Evolutionary conservation across 495 filamentous ascomycete genomes (phyloP).

Genomic region (Aspergillus affinis): DNA sequence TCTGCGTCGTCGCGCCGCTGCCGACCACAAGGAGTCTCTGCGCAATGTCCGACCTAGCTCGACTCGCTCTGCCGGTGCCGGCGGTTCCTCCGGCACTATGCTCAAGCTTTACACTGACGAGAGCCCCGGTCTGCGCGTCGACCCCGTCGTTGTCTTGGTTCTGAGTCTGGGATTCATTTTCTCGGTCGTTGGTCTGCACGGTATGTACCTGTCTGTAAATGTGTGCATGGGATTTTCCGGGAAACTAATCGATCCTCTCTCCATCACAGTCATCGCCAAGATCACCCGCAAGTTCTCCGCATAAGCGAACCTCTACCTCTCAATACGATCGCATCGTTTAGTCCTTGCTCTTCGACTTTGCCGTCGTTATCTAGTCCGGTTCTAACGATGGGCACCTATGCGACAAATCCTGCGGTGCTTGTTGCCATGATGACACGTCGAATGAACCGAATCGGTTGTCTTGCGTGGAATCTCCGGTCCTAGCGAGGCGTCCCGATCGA

Average conservation of each 20-base stretch:
- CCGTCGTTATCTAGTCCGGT: conserved; percentile 16
- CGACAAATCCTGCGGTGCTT: neutral
- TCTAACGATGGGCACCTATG: neutral
- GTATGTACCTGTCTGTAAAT: conserved; percentile 52
- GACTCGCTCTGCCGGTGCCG: conserved; percentile 89
- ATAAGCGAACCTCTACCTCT: conserved; percentile 21
- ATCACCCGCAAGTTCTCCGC: conserved; percentile 85
- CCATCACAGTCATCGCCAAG: conserved; percentile 89
- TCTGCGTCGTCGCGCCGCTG: conserved; percentile 88
- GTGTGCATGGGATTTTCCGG: conserved; percentile 1
- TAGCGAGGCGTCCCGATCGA: neutral
- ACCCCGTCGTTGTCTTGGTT: conserved; percentile 94
- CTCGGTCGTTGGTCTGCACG: conserved; percentile 94
- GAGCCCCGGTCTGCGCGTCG: conserved; percentile 91
- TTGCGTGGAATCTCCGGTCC: neutral
- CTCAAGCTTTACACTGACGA: conserved; percentile 99
- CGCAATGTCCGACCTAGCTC: conserved; percentile 88
- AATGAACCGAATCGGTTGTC: neutral
- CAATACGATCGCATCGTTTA: conserved; percentile 1
- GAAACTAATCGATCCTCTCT: neutral
- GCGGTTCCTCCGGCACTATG: conserved; percentile 97
- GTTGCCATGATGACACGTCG: neutral
- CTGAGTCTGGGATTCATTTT: conserved; percentile 97
- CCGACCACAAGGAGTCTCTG: conserved; percentile 91
- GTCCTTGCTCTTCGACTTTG: conserved; percentile 11